A percentile compares a stretch with the other conserved stretches of the same genome.
These are phyloP conservation scores for Abortiporus biennis DNA, from an alignment of 1,284 basidiomycete genomes.

Conservation along the genomic window DNA sequence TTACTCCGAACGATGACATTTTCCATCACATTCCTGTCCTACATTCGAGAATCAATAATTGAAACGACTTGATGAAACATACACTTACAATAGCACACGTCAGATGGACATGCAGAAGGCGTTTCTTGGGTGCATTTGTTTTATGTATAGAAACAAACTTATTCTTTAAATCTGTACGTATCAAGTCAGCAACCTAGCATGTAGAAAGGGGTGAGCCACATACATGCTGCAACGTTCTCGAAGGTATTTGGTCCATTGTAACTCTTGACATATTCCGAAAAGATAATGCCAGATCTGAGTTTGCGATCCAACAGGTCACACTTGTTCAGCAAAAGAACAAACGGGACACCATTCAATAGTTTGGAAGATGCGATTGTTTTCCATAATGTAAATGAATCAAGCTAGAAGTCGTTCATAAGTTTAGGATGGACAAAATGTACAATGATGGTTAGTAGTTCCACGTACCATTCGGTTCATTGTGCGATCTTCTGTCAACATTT, in stretches of 20 bases:
- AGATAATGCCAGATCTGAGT: conserved; percentile 39
- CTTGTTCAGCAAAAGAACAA: conserved; percentile 62
- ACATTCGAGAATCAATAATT: neutral
- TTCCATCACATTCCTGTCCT: conserved; percentile 46
- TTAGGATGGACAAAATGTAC: too few species aligned
- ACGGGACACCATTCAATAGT: conserved; percentile 42
- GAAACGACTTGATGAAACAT: neutral
- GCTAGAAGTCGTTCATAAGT: conserved; percentile 21
- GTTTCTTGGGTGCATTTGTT: conserved; percentile 6
- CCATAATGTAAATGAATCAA: conserved; percentile 57
- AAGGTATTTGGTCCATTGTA: conserved; percentile 48
- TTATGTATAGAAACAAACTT: conserved; percentile 46
- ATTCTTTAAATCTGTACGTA: conserved; percentile 37
- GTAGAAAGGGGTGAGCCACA: conserved; percentile 16
- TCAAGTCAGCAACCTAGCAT: neutral
- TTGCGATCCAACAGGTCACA: conserved; percentile 52
- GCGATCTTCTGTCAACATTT: conserved; percentile 52
- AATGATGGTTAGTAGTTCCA: too few species aligned
- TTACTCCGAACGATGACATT: conserved; percentile 40
- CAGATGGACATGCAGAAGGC: conserved; percentile 43
- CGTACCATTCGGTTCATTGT: conserved; percentile 51
- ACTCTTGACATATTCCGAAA: conserved; percentile 47
- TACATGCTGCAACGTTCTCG: conserved; percentile 48
- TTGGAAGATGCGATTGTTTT: conserved; percentile 53
- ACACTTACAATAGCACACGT: conserved; percentile 48